These are phyloP conservation scores for Pythium biforme DNA, from an alignment of 352 stramenopile species.

Conservation along the genomic window DNA sequence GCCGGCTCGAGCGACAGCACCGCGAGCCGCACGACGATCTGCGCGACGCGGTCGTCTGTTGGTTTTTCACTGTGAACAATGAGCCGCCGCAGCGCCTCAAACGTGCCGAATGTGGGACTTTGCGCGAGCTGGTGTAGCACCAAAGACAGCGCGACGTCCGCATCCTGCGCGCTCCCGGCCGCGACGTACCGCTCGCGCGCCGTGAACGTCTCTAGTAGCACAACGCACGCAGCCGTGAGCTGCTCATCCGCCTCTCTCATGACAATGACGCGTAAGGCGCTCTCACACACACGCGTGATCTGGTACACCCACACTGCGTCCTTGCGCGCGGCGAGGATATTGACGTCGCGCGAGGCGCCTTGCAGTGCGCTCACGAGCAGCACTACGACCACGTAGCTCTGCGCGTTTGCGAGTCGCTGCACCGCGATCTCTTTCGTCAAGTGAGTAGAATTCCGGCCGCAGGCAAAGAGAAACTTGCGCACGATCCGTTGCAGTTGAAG, in stretches of 20 bases:
- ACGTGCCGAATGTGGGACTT: conserved; percentile 12
- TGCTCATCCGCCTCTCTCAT: conserved; percentile 22
- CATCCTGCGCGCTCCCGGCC: conserved; percentile 13
- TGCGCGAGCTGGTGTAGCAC: conserved; percentile 36
- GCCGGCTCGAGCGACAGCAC: conserved; percentile 8
- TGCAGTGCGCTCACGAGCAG: conserved; percentile 55
- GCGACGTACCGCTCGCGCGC: conserved; percentile 30
- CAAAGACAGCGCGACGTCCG: conserved; percentile 12
- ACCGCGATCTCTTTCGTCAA: not conserved
- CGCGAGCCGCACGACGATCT: conserved; percentile 11
- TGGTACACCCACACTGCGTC: conserved; percentile 37
- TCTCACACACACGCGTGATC: conserved; percentile 42
- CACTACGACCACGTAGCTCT: conserved; percentile 61
- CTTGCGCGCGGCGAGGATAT: conserved; percentile 34
- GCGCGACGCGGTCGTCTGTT: conserved; percentile 7
- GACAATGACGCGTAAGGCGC: conserved; percentile 39
- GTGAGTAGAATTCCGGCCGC: conserved; percentile 11
- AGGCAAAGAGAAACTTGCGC: conserved; percentile 48
- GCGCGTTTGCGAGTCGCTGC: conserved; percentile 40
- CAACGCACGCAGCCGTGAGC: conserved; percentile 41
- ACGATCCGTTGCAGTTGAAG: conserved; percentile 32
- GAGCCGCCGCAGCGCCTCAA: conserved; percentile 24
- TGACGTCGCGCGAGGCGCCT: conserved; percentile 13
- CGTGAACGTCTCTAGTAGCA: conserved; percentile 50
- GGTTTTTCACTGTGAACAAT: not conserved